Evolutionary conservation across 2,329 filamentous ascomycete species (phyloP), one percentile per base, ranked within the genome.

Genomic region (Fusarium sp.): DNA sequence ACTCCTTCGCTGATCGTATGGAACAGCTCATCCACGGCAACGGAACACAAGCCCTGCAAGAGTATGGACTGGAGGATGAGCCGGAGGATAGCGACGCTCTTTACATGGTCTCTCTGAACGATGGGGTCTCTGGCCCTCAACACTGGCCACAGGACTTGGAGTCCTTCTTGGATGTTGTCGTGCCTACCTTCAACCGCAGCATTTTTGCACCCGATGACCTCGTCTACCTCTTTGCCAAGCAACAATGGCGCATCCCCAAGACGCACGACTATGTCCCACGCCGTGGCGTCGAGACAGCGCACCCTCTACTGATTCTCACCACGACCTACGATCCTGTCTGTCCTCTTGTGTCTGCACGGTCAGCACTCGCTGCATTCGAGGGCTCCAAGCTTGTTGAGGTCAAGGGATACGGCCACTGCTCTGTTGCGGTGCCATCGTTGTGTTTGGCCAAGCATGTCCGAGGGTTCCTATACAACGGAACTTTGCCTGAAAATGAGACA

Each of bases 311-410:
- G 0, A 64, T 77, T 1, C 50, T 77, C 7, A 73, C 72, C 1
- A 76, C 69, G 0, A 71, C 67, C 0, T 72, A 73, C 26, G 74
- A 77, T 4, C 86, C 87, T 0, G 83, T 88, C 1, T 88, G 85
- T 22, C 75, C 79, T 2, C 59, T 80, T 1, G 57, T 73, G 1
- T 80, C 78, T 3, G 79, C 79, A 1, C 67, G 66, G 24, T 70
- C 67, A 0, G 78, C 79, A 0, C 71, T 72, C 3, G 64, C 65
- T 2, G 72, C 73, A 0, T 80, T 79, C 52, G 69, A 70, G 12
- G 75, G 70, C 3, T 78, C 79, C 5, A 70, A 71, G 3, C 68
- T 81, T 2, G 65, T 81, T 1, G 76, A 79, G 49, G 73, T 80
- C 35, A 69, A 75, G 46, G 79, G 75, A 0, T 81, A 80, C 12